These are phyloP conservation scores for Aspergillus avenaceus DNA, from an alignment of 495 filamentous ascomycete species.

Conservation along the genomic window DNA sequence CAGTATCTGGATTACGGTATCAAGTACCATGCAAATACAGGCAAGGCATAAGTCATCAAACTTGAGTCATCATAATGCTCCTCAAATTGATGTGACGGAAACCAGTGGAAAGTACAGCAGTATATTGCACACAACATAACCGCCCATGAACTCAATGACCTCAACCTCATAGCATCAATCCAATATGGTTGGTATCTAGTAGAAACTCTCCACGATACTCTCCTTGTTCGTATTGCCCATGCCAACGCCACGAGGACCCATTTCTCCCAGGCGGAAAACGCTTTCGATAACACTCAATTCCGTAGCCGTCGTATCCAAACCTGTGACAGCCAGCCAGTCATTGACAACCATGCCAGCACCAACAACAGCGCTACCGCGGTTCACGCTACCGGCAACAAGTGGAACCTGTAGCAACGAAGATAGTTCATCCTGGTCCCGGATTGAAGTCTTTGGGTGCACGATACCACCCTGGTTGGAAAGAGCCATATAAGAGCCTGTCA, in stretches of 20 bases:
- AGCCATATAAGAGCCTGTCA: conserved; percentile 93
- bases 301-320: conserved; percentile 92
- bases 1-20: too few species aligned
- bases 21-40: too few species aligned
- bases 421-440: conserved; percentile 97
- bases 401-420: conserved; percentile 91
- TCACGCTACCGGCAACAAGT: conserved; percentile 88
- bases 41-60: too few species aligned
- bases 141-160: background rate
- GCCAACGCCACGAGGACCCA: conserved; percentile 47
- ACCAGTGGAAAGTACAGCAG: too few species aligned
- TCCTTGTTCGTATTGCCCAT: conserved; percentile 82
- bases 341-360: conserved; percentile 99
- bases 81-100: too few species aligned
- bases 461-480: conserved; percentile 95
- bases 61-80: too few species aligned
- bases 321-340: conserved; percentile 97
- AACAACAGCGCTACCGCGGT: conserved; percentile 88
- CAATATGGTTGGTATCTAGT: too few species aligned
- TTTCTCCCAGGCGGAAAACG: conserved; percentile 89
- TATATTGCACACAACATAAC: background rate
- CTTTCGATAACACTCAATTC: conserved; percentile 94
- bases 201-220: conserved; percentile 97
- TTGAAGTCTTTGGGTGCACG: conserved; percentile 93
- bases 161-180: too few species aligned